Evolutionary conservation across 805 yeast genomes (phyloP), one percentile per base, ranked within the genome.

Genomic region (Ogataea methylovora): DNA sequence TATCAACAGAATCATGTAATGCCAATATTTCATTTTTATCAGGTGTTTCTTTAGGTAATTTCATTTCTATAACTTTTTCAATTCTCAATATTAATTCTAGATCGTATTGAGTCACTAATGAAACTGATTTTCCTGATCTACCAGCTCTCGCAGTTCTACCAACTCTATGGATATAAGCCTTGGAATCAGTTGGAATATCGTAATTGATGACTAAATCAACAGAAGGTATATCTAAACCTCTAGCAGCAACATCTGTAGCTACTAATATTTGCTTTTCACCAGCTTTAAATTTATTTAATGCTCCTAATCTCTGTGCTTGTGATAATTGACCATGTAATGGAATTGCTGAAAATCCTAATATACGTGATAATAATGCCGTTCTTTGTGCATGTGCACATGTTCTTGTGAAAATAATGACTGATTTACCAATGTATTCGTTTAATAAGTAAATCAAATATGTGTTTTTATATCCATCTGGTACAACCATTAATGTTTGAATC

Each of bases 121-220:
- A 82, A 13, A 88, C 69, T 3, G 95, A 84, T 54, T 80, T 83
- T 32, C 95, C 95, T 0, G 90, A 76, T 46, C 87, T 72, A 14
- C 95, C 95, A 1, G 95, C 94, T 58, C 96, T 79, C 2, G 97
- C 96, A 10, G 98, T 90, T 75, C 98, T 84, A 65, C 98, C 98
- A 9, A 90, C 95, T 58, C 98, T 70, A 61, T 92, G 98, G 35
- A 92, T 87, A 49, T 85, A 92, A 43, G 92, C 96, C 51, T 92
- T 96, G 3, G 97, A 84, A 52, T 92, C 97, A 0, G 92, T 87
- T 5, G 98, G 98, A 17, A 92, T 75, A 51, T 92, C 97, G 51
- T 74, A 92, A 54, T 92, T 92, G 18, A 92, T 62, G 18, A 92
- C 97, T 46, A 92, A 65, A 51, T 80, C 90, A 3, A 92, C 98